These are phyloP conservation scores for Solanum dulcamara DNA, from an alignment of 257 asterid genomes.

Conservation along the genomic window DNA sequence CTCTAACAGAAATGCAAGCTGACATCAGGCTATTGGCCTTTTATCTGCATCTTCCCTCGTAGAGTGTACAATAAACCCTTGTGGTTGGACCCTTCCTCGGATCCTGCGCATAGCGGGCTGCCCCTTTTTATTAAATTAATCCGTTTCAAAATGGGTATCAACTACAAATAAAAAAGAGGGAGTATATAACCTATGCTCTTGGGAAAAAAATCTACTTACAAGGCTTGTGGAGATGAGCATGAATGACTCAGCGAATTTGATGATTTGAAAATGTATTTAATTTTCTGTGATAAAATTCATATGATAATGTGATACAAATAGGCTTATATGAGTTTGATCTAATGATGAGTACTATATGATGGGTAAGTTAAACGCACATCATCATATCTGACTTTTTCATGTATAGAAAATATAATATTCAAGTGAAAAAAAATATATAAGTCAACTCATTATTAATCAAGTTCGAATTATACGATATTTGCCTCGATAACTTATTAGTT, in stretches of 20 bases:
- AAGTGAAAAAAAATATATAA: rapidly evolving
- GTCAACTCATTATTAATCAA: too few species aligned
- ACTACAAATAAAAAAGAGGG: background rate
- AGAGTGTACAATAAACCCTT: too few species aligned
- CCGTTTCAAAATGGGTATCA: background rate
- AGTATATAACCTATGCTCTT: background rate
- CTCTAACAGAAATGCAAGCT: too few species aligned
- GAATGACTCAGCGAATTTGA: background rate
- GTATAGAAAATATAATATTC: background rate
- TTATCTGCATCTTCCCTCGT: rapidly evolving
- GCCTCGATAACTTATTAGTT: background rate
- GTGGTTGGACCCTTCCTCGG: too few species aligned
- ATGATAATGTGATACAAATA: background rate
- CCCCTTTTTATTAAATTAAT: too few species aligned
- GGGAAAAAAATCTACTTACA: background rate
- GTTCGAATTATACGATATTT: background rate
- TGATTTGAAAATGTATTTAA: background rate
- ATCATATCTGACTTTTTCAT: rapidly evolving
- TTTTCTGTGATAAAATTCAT: background rate
- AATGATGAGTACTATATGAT: rapidly evolving
- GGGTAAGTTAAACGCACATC: background rate
- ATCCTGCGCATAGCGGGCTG: too few species aligned
- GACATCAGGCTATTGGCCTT: too few species aligned
- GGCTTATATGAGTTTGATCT: background rate
- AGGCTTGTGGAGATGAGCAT: background rate